phyloP scores from a whole-genome alignment of 2,329 filamentous ascomycete species.

The Fusarium irregulare region DNA sequence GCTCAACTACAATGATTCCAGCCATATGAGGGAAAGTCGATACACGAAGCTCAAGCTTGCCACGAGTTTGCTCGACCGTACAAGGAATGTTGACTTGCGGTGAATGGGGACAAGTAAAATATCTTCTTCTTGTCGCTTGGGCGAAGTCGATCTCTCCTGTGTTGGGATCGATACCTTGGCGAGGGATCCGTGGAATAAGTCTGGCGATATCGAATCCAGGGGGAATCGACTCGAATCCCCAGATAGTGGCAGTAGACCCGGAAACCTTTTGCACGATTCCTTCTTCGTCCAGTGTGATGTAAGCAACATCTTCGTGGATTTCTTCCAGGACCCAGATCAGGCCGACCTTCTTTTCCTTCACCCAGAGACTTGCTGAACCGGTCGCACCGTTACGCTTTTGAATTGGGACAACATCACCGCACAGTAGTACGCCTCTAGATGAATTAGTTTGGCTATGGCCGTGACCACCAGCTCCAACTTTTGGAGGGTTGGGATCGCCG shows the following conservation, averaged over 20 bases:
- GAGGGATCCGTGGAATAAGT: slow-evolving; percentile 85
- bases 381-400: slow-evolving; percentile 93
- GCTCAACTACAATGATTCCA: slow-evolving; percentile 92
- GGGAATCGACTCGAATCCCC: slow-evolving; percentile 76
- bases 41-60: slow-evolving; percentile 78
- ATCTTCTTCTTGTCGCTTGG: slow-evolving; percentile 75
- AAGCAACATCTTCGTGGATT: slow-evolving; percentile 92
- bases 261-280: slow-evolving; percentile 76
- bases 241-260: slow-evolving; percentile 87
- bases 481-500: slow-evolving; percentile 65
- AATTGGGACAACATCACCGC: slow-evolving; percentile 98
- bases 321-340: slow-evolving; percentile 98
- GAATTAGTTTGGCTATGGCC: slow-evolving; percentile 77
- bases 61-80: slow-evolving; percentile 78
- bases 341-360: slow-evolving; percentile 94
- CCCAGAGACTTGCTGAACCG: slow-evolving; percentile 95
- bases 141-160: slow-evolving; percentile 82
- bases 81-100: slow-evolving; percentile 85
- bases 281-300: slow-evolving; percentile 80
- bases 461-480: slow-evolving; percentile 66
- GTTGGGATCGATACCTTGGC: slow-evolving; percentile 75
- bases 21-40: slow-evolving; percentile 98
- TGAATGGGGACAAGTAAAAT: slow-evolving; percentile 86
- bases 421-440: slow-evolving; percentile 89
- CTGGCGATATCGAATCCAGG: slow-evolving; percentile 79